Base-by-base conservation (phyloP, 257 asterid genomes). In the Solanum ahanhuiri region DNA sequence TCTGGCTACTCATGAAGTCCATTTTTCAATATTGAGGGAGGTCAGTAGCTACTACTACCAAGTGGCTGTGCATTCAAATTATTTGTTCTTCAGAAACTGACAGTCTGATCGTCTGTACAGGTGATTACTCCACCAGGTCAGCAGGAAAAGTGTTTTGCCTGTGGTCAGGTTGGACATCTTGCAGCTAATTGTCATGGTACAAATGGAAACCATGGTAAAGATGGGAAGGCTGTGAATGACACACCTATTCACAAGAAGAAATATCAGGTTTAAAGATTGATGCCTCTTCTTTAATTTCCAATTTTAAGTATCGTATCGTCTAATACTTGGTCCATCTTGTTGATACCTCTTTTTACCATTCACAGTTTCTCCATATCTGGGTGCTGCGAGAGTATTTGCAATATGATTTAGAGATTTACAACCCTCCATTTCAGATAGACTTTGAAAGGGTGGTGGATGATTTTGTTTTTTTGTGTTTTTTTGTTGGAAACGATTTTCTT, bases 401-500 rank as follows among this genome's bases (percentile, higher is more conserved):
- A 86, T 90, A 90, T 92, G 99, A 97, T 89, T 85, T 97, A 93
- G 95, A 88, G 85, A 91, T 95, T 88, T 91, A 92, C 18, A 89
- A 88, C 87, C 94, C 98, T 84, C 96, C 98, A 67, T 94, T 92
- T 90, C 88, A 87, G 86, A 91, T 94, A 85, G 95, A 97, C 87
- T 93, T 97, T 90, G 99, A 97, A 82, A 94, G 98, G 91, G 92
- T 95, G 90, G 94, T 97, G 93, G 99, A 97, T 89, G 99, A 97
- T 88, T 97, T 97, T 86, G 98, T 97, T 86, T 95, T 97, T 82
- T 87, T 94, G 86, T 97, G 98, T 84, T 94, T 97, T 87, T 97
- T 97, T 91, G 98, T 95, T 84, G 99, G 99, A 90, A 97, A 97
- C 54, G 99, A 97, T 91, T 97, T 97, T 90, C 98, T 97, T 89